Conservation (phyloP, 2,329 filamentous ascomycete genomes). For the Diaporthe destruens region DNA sequence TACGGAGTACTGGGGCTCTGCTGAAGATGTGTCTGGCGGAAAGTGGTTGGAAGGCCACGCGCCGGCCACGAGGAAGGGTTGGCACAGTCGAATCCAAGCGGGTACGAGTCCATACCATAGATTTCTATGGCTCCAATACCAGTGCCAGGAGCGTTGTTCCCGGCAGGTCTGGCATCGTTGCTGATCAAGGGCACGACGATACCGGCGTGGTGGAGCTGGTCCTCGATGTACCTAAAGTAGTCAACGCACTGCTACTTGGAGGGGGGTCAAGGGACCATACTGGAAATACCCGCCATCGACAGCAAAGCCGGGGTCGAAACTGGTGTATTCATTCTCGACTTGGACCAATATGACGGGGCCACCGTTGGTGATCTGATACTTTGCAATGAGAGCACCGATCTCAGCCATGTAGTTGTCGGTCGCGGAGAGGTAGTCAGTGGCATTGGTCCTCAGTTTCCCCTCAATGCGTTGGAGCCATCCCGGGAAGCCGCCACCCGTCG, state of each 20-base stretch:
- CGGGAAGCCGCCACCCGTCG: conserved; percentile 76
- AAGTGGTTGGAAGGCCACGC: conserved; percentile 67
- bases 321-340: conserved; percentile 78
- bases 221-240: conserved; percentile 69
- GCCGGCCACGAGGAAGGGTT: conserved; percentile 73
- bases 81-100: conserved; percentile 71
- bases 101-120: conserved; percentile 73
- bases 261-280: too few species aligned
- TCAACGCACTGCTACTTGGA: too few species aligned
- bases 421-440: conserved; percentile 68
- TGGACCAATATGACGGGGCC: conserved; percentile 79
- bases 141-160: conserved; percentile 74
- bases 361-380: conserved; percentile 79
- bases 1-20: conserved; percentile 77
- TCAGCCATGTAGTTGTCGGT: conserved; percentile 72
- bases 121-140: conserved; percentile 68
- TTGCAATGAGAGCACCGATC: conserved; percentile 72
- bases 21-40: conserved; percentile 63
- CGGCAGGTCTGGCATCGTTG: conserved; percentile 74
- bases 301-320: conserved; percentile 50
- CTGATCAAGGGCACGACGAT: conserved; percentile 82
- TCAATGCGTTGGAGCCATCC: conserved; percentile 77
- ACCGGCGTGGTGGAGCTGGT: conserved; percentile 77
- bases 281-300: too few species aligned
- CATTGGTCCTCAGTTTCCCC: conserved; percentile 69